These are phyloP conservation scores for Fraxinus paxiana DNA, from an alignment of 305 asterid species.

Conservation along the genomic window DNA sequence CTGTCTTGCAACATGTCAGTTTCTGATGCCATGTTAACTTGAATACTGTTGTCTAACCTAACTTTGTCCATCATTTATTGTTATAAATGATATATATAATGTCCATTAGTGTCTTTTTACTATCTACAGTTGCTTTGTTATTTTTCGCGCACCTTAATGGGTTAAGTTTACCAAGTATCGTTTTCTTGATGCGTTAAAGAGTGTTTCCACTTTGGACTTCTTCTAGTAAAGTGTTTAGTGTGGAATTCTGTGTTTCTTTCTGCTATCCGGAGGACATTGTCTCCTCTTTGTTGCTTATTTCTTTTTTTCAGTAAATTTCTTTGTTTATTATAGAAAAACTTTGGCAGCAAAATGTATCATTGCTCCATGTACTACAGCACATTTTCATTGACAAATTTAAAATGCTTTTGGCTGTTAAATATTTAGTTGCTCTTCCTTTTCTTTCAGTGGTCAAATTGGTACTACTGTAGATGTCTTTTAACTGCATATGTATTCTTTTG, in stretches of 20 bases:
- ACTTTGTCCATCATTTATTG: not conserved
- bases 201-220: not conserved
- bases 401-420: not conserved
- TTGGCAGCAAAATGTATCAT: not conserved
- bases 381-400: not conserved
- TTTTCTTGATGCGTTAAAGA: not conserved
- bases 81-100: not conserved
- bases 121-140: not conserved
- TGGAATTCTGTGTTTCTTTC: not conserved
- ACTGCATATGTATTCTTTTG: not conserved
- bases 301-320: not conserved
- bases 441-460: not conserved
- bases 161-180: not conserved
- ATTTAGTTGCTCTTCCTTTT: not conserved
- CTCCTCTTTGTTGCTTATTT: not conserved
- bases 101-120: not conserved
- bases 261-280: not conserved
- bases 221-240: not conserved
- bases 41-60: not conserved
- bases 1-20: slow-evolving; percentile 5
- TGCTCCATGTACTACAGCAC: not conserved
- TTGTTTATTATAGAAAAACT: no score
- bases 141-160: not conserved
- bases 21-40: not conserved
- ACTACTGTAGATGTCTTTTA: not conserved